phyloP scores from a whole-genome alignment of 1,284 basidiomycete species.

The Schizophyllum amplum region DNA sequence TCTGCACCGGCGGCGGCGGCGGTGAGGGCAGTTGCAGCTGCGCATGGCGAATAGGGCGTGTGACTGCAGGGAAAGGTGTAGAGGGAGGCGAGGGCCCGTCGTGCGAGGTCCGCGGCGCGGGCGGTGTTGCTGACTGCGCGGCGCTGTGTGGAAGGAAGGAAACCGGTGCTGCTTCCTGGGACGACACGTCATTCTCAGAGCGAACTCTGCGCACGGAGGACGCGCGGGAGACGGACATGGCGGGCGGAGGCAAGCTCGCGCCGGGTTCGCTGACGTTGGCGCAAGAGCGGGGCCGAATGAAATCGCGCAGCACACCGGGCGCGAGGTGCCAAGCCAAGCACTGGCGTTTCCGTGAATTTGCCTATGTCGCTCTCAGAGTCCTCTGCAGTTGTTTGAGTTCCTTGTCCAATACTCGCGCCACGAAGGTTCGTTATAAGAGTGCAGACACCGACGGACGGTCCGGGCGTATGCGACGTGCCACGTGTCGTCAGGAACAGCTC shows the following conservation, averaged over 20 bases:
- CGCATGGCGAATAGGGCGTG: not conserved
- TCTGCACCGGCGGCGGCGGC: not conserved
- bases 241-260: not conserved
- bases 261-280: not conserved
- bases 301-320: not conserved
- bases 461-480: too few species aligned
- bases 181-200: not conserved
- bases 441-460: too few species aligned
- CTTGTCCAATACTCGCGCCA: too few species aligned
- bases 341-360: conserved; percentile 4
- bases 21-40: not conserved
- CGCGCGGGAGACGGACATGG: conserved; percentile 10
- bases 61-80: not conserved
- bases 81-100: not conserved
- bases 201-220: not conserved
- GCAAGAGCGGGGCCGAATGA: not conserved
- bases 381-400: too few species aligned
- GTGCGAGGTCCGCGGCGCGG: not conserved
- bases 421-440: too few species aligned
- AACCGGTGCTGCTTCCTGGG: not conserved
- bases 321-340: not conserved
- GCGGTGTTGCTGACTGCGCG: not conserved
- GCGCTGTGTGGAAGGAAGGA: not conserved
- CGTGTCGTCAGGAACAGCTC: too few species aligned
- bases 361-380: too few species aligned